Evolutionary conservation across 805 yeast genomes (phyloP).

Genomic region (Candida verbasci): DNA sequence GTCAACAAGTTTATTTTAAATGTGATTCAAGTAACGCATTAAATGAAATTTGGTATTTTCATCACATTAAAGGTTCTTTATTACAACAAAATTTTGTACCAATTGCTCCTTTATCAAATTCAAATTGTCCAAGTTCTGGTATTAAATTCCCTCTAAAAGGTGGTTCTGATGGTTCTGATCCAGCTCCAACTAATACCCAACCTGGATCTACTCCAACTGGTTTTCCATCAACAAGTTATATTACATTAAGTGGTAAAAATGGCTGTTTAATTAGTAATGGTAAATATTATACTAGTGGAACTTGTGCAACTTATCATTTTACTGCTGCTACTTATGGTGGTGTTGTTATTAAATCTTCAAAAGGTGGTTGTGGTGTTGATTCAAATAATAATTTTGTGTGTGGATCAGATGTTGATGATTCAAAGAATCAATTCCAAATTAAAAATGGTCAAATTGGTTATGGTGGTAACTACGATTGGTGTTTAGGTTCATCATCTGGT

Average conservation of each 20-base stretch:
- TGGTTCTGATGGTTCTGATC: conserved; percentile 6
- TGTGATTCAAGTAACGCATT: conserved; percentile 48
- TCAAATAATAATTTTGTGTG: conserved; percentile 17
- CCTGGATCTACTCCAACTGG: conserved; percentile 16
- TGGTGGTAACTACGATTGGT: conserved; percentile 63
- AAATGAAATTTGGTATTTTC: conserved; percentile 77
- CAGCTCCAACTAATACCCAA: conserved; percentile 6
- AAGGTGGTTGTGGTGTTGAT: conserved; percentile 65
- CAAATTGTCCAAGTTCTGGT: conserved; percentile 54
- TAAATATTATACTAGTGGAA: conserved; percentile 74
- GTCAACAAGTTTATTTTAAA: conserved; percentile 54
- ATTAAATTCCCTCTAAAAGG: conserved; percentile 71
- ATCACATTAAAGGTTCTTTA: conserved; percentile 69
- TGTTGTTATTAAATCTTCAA: conserved; percentile 60
- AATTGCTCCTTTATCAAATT: conserved; percentile 51
- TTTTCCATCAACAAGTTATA: conserved; percentile 22
- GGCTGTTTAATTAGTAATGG: conserved; percentile 89
- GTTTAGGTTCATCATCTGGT: conserved; percentile 36
- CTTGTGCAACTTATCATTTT: conserved; percentile 75
- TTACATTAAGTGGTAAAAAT: conserved; percentile 45
- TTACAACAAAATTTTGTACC: conserved; percentile 56
- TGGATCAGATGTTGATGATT: conserved; percentile 13
- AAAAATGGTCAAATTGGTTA: conserved; percentile 45
- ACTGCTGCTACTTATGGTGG: conserved; percentile 65
- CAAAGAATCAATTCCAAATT: conserved; percentile 48